These are phyloP conservation scores for Astragalus glycyphyllos DNA, from an alignment of 306 rosid genomes.

Conservation along the genomic window DNA sequence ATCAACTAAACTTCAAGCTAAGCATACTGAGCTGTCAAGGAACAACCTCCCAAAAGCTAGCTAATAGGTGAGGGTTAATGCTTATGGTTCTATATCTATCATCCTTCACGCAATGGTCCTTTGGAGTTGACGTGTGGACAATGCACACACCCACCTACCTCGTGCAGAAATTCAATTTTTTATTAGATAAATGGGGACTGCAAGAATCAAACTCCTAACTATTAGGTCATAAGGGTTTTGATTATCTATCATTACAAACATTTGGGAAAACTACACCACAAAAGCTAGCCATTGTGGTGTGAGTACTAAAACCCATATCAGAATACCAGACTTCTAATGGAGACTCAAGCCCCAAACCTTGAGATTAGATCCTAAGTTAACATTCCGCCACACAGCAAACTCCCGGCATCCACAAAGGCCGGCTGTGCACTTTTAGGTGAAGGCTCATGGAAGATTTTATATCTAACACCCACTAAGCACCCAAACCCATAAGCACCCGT, in stretches of 20 bases:
- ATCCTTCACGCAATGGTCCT: neutral
- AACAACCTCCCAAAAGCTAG: neutral
- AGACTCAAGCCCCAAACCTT: neutral
- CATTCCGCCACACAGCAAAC: neutral
- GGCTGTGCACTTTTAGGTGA: neutral
- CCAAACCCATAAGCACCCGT: constrained; percentile 1
- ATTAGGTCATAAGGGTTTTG: neutral
- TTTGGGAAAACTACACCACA: neutral
- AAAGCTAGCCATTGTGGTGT: neutral
- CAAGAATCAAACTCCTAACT: constrained; percentile 1
- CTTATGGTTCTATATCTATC: neutral
- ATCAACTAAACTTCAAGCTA: neutral
- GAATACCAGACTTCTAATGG: neutral
- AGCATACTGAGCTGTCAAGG: constrained; percentile 25
- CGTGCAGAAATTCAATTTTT: neutral
- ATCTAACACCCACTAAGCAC: constrained; percentile 31
- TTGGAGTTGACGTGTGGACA: neutral
- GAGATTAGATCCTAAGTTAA: neutral
- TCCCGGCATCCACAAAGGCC: neutral
- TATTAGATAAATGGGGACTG: neutral
- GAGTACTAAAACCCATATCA: neutral
- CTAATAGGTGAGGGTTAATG: neutral
- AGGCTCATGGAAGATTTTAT: neutral
- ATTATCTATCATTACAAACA: neutral
- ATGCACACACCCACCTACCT: neutral